Evolutionary conservation across 106 monocot genomes (phyloP).

Genomic region (Gastrodia elata): DNA sequence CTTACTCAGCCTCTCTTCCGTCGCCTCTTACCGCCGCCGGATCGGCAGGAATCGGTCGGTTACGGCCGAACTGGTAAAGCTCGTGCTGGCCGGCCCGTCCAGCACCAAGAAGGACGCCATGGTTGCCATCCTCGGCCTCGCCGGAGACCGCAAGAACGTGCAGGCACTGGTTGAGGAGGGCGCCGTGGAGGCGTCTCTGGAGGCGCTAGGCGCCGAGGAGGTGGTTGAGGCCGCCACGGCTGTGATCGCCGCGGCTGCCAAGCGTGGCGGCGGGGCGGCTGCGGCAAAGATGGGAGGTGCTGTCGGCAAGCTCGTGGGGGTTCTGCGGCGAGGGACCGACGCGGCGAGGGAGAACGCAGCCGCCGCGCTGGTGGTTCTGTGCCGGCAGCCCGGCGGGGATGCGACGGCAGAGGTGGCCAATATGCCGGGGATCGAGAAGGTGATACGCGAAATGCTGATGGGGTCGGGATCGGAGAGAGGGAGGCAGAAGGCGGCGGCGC

Average conservation of each 20-base stretch:
- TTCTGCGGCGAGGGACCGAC: conserved; percentile 56
- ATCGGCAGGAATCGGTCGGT: conserved; percentile 33
- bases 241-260: conserved; percentile 52
- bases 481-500: conserved; percentile 52
- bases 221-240: conserved; percentile 42
- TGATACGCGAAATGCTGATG: conserved; percentile 61
- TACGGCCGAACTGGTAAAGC: conserved; percentile 25
- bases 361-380: conserved; percentile 31
- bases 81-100: conserved; percentile 37
- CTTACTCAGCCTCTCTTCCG: conserved; percentile 38
- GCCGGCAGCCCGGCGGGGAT: conserved; percentile 20
- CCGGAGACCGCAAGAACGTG: conserved; percentile 67
- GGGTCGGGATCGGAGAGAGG: conserved; percentile 38
- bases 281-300: conserved; percentile 27
- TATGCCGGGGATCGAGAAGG: conserved; percentile 51
- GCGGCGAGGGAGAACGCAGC: conserved; percentile 58
- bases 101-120: conserved; percentile 55
- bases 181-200: conserved; percentile 38
- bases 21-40: conserved; percentile 48
- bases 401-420: conserved; percentile 17
- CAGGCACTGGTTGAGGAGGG: conserved; percentile 29
- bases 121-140: conserved; percentile 45
- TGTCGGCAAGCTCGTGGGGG: conserved; percentile 27
- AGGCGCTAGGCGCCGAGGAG: conserved; percentile 19
- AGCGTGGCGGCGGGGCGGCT: conserved; percentile 51